phyloP scores from a whole-genome alignment of 169 alveolate species.

The Plasmodium coatneyi region DNA sequence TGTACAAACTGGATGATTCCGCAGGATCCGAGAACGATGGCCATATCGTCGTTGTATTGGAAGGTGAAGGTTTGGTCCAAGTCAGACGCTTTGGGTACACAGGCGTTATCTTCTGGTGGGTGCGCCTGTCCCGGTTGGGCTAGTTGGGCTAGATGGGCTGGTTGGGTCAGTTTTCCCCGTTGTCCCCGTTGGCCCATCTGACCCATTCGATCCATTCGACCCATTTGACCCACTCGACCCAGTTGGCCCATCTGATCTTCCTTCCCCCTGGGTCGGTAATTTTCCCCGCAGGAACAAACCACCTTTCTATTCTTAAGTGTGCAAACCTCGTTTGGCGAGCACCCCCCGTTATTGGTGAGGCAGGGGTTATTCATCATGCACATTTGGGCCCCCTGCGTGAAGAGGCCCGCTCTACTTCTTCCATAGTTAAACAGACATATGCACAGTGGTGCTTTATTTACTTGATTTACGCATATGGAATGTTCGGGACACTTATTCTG shows the following conservation, averaged over 20 bases:
- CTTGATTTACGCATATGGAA: constrained; percentile 47
- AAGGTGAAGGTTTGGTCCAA: constrained; percentile 2
- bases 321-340: constrained; percentile 32
- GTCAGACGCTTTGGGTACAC: constrained; percentile 11
- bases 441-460: constrained; percentile 61
- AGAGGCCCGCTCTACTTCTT: background rate
- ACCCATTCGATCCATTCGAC: too few relatives aligned
- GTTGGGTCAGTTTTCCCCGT: too few relatives aligned
- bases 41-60: constrained; percentile 7
- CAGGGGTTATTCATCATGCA: constrained; percentile 51
- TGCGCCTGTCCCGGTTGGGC: background rate
- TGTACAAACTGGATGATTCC: constrained; percentile 22
- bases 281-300: constrained; percentile 35
- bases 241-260: background rate
- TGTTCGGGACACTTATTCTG: constrained; percentile 38
- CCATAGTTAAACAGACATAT: constrained; percentile 53
- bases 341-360: constrained; percentile 32
- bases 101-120: background rate
- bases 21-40: constrained; percentile 24
- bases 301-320: constrained; percentile 1
- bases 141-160: background rate
- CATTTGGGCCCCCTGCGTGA: background rate
- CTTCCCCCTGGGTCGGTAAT: background rate
- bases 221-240: too few relatives aligned
- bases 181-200: too few relatives aligned